Evolutionary conservation across 805 yeast genomes (phyloP).

Genomic region (Myxozyma neglecta): DNA sequence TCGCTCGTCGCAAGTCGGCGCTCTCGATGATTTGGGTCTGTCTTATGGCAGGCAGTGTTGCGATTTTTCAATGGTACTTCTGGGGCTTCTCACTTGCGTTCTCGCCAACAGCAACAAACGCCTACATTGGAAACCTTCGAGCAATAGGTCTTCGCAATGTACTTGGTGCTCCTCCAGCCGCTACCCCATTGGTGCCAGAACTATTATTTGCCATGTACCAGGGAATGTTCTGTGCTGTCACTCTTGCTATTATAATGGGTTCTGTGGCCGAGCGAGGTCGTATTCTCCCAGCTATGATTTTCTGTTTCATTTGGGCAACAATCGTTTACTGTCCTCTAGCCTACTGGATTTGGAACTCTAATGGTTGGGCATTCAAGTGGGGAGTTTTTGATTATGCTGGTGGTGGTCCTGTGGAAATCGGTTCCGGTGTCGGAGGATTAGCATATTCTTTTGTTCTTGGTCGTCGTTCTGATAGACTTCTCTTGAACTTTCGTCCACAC

Average conservation of each 20-base stretch:
- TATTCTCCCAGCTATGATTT: conserved; percentile 77
- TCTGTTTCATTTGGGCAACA: conserved; percentile 85
- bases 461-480: conserved; percentile 69
- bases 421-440: conserved; percentile 87
- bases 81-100: conserved; percentile 98
- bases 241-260: conserved; percentile 87
- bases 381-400: conserved; percentile 97
- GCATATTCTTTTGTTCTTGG: conserved; percentile 71
- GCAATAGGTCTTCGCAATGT: conserved; percentile 79
- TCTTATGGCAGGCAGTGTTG: conserved; percentile 78
- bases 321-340: conserved; percentile 92
- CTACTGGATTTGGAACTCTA: conserved; percentile 90
- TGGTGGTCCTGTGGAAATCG: conserved; percentile 94
- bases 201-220: conserved; percentile 83
- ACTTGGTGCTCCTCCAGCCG: conserved; percentile 47
- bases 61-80: conserved; percentile 92
- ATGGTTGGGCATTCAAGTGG: conserved; percentile 92
- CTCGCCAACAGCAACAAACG: conserved; percentile 72
- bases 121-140: conserved; percentile 83
- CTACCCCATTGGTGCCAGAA: conserved; percentile 63
- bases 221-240: conserved; percentile 89
- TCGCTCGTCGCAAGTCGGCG: conserved; percentile 95
- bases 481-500: conserved; percentile 74
- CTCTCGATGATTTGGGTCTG: conserved; percentile 92
- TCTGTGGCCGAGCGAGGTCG: conserved; percentile 93